phyloP scores from a whole-genome alignment of 1,284 basidiomycete species.

The Macrocybe sp. region DNA sequence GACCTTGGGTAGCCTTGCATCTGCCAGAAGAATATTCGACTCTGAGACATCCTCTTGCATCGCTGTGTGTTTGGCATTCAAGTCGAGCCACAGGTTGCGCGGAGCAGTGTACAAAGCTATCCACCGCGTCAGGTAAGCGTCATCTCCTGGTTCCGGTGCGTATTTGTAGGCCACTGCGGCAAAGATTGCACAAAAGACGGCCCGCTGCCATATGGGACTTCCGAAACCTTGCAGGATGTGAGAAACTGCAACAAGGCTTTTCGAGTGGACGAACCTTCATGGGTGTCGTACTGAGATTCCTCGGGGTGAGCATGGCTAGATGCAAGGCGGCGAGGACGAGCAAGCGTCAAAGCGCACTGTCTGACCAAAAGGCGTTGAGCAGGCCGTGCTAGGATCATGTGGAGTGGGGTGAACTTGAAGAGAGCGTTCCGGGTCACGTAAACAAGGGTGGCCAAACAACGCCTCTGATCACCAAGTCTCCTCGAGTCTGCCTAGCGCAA shows the following conservation, averaged over 20 bases:
- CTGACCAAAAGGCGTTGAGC: slow-evolving; percentile 9
- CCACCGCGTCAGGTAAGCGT: slow-evolving; percentile 59
- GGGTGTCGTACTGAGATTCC: slow-evolving; percentile 9
- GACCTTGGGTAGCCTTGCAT: slow-evolving; percentile 47
- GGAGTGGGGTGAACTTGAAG: no score
- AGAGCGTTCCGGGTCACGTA: no score
- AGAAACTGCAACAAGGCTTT: neutral
- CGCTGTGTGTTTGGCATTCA: slow-evolving; percentile 53
- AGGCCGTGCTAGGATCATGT: no score
- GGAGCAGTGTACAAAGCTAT: slow-evolving; percentile 49
- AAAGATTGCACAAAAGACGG: slow-evolving; percentile 41
- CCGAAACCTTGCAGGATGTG: slow-evolving; percentile 41
- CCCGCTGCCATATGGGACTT: slow-evolving; percentile 59
- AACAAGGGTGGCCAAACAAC: no score
- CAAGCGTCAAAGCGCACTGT: slow-evolving; percentile 10
- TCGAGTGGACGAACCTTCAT: neutral
- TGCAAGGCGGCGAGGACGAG: slow-evolving; percentile 28
- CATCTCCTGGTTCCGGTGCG: slow-evolving; percentile 53
- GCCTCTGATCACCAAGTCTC: no score
- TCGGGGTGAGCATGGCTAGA: slow-evolving; percentile 33
- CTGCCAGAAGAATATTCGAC: slow-evolving; percentile 38
- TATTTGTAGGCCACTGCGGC: slow-evolving; percentile 58
- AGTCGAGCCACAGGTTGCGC: slow-evolving; percentile 42
- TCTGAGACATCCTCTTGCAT: slow-evolving; percentile 42
- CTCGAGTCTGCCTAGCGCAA: neutral